These are phyloP conservation scores for Nidularia pulvinata DNA, from an alignment of 768 basidiomycete species.

Conservation along the genomic window DNA sequence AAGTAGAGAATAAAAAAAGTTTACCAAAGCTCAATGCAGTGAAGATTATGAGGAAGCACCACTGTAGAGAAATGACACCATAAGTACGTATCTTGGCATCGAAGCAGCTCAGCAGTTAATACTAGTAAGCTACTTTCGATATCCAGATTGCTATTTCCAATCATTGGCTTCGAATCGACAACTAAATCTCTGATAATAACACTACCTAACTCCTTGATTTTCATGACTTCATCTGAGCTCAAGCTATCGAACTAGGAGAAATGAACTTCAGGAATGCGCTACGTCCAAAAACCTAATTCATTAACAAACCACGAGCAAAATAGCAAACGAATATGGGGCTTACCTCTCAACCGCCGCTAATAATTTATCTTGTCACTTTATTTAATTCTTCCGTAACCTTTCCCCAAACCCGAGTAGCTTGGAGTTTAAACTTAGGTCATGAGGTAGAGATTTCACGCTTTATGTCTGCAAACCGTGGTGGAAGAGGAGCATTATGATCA, in stretches of 20 bases:
- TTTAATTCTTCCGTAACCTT: conserved; percentile 31
- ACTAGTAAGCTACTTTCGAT: conserved; percentile 5
- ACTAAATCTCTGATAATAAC: conserved; percentile 53
- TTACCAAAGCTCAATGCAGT: not conserved
- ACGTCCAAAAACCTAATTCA: not conserved
- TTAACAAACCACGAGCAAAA: conserved; percentile 25
- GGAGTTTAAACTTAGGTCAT: conserved; percentile 33
- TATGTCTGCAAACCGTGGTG: conserved; percentile 28
- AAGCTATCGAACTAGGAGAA: conserved; percentile 44
- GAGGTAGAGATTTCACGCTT: not conserved
- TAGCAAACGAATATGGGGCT: not conserved
- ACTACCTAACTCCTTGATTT: not conserved
- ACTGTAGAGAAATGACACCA: not conserved
- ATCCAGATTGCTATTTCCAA: conserved; percentile 53
- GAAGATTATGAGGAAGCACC: not conserved
- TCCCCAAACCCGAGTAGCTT: conserved; percentile 43
- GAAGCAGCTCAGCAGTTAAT: not conserved
- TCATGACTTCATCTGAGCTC: conserved; percentile 15
- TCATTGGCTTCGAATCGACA: conserved; percentile 37
- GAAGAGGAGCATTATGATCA: not conserved
- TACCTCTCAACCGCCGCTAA: not conserved
- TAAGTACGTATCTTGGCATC: not conserved
- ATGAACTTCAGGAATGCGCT: conserved; percentile 54
- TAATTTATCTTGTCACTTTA: not conserved
- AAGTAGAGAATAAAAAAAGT: not conserved